A percentile compares a stretch with the other conserved stretches of the same genome.
Conservation (phyloP, 371 early-diverging fungal species). For the Mucor indicus region DNA sequence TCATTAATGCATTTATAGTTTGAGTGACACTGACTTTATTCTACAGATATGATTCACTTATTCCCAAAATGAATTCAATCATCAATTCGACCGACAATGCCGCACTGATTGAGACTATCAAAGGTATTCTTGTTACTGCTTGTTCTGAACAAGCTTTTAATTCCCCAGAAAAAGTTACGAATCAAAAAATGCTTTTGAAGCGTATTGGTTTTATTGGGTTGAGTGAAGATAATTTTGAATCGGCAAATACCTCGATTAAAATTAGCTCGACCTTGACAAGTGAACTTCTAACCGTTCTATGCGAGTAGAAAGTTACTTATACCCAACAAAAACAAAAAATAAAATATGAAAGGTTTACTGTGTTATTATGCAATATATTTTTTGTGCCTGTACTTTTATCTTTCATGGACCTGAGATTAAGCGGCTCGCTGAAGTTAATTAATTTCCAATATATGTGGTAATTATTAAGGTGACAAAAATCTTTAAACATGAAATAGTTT, state of each 20-base stretch:
- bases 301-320: too few relatives aligned
- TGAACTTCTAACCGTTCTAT: conserved; percentile 16
- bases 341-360: too few relatives aligned
- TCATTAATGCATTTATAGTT: neutral
- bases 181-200: conserved; percentile 41
- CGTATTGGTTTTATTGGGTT: conserved; percentile 45
- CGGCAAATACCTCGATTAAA: conserved; percentile 1
- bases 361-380: too few relatives aligned
- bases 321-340: too few relatives aligned
- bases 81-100: conserved; percentile 45
- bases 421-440: too few relatives aligned
- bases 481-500: too few relatives aligned
- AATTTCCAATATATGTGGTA: too few relatives aligned
- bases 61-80: conserved; percentile 52
- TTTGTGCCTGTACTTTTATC: too few relatives aligned
- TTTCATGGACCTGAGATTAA: too few relatives aligned
- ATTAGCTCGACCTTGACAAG: conserved; percentile 8
- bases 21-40: too few relatives aligned
- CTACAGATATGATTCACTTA: conserved; percentile 48
- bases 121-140: conserved; percentile 69
- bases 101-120: conserved; percentile 43
- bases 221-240: conserved; percentile 24
- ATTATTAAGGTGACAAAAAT: too few relatives aligned
- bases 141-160: conserved; percentile 56
- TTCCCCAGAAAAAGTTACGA: conserved; percentile 16